Percentiles rank a stretch among this genome's conserved stretches.
Conservation (phyloP, 257 asterid genomes). For the Solanum commersonii region DNA sequence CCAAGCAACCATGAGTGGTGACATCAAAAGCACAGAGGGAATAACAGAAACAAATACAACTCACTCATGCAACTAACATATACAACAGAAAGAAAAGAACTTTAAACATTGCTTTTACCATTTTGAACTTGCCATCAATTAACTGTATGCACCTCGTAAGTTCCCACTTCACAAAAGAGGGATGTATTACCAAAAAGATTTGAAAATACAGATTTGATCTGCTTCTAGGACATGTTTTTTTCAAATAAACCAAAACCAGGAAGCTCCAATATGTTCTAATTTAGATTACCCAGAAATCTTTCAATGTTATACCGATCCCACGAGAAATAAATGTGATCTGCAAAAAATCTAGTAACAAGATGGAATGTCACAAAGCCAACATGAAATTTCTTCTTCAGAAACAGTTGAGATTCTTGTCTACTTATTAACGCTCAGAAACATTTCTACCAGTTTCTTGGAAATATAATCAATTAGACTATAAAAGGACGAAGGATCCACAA, state of each 20-base stretch:
- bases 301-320: not conserved
- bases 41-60: not conserved
- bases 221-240: not conserved
- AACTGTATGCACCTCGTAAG: not conserved
- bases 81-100: not conserved
- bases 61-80: not conserved
- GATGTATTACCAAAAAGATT: not conserved
- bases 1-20: not conserved
- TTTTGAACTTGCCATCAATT: not conserved
- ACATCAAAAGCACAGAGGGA: not conserved
- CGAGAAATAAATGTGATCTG: not conserved
- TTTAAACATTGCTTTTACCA: not conserved
- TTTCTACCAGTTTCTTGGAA: not conserved
- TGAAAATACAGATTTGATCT: not conserved
- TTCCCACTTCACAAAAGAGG: not conserved
- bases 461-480: not conserved
- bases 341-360: not conserved
- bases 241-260: not conserved
- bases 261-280: not conserved
- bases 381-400: not conserved
- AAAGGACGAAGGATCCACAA: not conserved
- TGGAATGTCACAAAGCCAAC: not conserved
- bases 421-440: not conserved
- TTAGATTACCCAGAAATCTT: not conserved
- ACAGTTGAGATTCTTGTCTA: not conserved